Base-by-base conservation (phyloP, 805 yeast genomes). In the Candida maltosa region DNA sequence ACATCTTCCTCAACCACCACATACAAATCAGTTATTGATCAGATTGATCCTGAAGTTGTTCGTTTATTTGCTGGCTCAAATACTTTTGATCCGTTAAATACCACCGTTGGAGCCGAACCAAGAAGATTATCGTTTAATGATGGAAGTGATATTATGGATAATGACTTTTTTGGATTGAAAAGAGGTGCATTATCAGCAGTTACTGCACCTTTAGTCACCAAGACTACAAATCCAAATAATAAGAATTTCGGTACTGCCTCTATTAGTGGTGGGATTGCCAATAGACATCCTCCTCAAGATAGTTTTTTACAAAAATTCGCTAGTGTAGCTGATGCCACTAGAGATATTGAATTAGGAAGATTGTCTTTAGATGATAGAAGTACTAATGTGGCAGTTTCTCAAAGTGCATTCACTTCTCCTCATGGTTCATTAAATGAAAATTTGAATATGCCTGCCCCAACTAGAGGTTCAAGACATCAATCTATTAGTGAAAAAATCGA, bases 321-420 rank as follows among this genome's bases (percentile, higher is more conserved):
- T 5, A 63, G 77, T 2, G 81, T 80, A 12, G 81, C 83, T 5
- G 86, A 80, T 38, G 81, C 83, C 31, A 80, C 87, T 0, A 65
- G 83, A 47, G 87, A 80, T 45, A 65, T 79, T 29, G 86, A 80
- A 46, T 46, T 70, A 10, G 50, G 71, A 15, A 52, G 48, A 22
- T 47, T 64, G 31, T 42, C 58, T n/a, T 45, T 63, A 16, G 16
- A 25, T 17, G 44, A 60, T 4, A 69, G 83, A 56, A 69, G 82
- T 58, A 66, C 81, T 1, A 74, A 80, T 37, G 68, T 26, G 16
- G 6, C n/a, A n/a, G n/a, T n/a, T n/a, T n/a, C n/a, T n/a, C n/a
- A n/a, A n/a, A n/a, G 39, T 3, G 21, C 52, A 8, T 51, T 52
- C 36, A 43, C 46, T 19, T 54, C 65, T 18, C 71, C 72, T 4